Percentiles rank a stretch among this genome's conserved stretches.
phyloP scores from a whole-genome alignment of 129 eudicot species.

The Arctium minus region DNA sequence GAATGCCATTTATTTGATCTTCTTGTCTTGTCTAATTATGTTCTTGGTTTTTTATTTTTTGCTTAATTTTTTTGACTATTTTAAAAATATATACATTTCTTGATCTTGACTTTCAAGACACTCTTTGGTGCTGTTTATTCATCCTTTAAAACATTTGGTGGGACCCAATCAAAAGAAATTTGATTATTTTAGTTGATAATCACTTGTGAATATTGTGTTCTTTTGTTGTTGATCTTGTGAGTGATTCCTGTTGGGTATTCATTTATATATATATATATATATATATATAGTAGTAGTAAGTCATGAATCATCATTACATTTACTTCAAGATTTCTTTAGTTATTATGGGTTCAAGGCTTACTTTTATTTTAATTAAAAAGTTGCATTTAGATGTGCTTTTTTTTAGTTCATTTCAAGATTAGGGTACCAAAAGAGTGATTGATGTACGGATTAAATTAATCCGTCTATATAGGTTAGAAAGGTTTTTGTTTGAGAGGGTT shows the following conservation, averaged over 20 bases:
- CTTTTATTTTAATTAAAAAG: background rate
- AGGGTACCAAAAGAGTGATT: background rate
- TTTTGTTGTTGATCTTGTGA: constrained; percentile 11
- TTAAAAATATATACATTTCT: background rate
- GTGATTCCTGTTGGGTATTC: background rate
- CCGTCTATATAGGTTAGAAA: too few relatives aligned
- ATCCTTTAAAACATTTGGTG: constrained; percentile 5
- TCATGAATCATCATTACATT: background rate
- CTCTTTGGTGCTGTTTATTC: constrained; percentile 18
- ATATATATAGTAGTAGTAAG: background rate
- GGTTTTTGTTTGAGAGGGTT: too few relatives aligned
- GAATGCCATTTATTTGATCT: background rate
- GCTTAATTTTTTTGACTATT: background rate
- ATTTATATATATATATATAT: background rate
- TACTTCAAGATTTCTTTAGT: background rate
- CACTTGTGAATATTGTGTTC: background rate
- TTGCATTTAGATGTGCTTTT: background rate
- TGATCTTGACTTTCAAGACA: constrained; percentile 39
- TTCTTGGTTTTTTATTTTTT: background rate
- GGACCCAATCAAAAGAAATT: constrained; percentile 2
- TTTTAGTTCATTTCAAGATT: background rate
- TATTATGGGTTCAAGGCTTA: background rate
- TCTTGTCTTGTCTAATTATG: background rate
- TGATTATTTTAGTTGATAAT: constrained; percentile 7
- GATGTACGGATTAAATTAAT: too few relatives aligned